Conservation (phyloP, 768 basidiomycete species). For the Pulveroboletus sp. region DNA sequence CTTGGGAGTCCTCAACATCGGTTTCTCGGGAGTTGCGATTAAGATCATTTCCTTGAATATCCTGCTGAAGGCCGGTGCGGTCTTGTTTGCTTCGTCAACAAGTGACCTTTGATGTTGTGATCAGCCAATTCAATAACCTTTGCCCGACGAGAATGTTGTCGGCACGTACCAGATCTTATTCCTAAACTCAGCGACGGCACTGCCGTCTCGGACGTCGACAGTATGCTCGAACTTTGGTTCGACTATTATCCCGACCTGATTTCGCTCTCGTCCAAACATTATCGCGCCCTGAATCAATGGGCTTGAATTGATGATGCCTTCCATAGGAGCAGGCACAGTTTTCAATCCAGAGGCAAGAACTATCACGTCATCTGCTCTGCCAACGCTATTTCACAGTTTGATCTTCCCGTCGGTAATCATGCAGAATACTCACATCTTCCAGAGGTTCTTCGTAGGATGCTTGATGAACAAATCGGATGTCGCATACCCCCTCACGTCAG, state of each 20-base stretch:
- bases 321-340: constrained; percentile 32
- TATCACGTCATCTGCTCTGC: constrained; percentile 34
- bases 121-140: no score
- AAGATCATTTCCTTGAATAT: constrained; percentile 52
- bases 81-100: constrained; percentile 33
- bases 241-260: constrained; percentile 28
- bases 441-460: constrained; percentile 41
- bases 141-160: no score
- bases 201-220: constrained; percentile 6
- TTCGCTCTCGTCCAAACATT: constrained; percentile 30
- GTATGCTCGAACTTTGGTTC: constrained; percentile 19
- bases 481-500: constrained; percentile 32
- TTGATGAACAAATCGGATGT: constrained; percentile 41
- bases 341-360: constrained; percentile 32
- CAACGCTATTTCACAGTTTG: constrained; percentile 26
- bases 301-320: constrained; percentile 14
- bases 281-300: constrained; percentile 20
- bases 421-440: constrained; percentile 35
- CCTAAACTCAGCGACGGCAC: constrained; percentile 11
- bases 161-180: constrained; percentile 19
- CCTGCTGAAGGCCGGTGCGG: constrained; percentile 36
- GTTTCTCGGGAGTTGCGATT: constrained; percentile 35
- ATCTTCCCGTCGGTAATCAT: neutral
- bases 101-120: no score
- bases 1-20: constrained; percentile 36